Conservation (phyloP, 352 stramenopile genomes). For the Pythium insidiosum region DNA sequence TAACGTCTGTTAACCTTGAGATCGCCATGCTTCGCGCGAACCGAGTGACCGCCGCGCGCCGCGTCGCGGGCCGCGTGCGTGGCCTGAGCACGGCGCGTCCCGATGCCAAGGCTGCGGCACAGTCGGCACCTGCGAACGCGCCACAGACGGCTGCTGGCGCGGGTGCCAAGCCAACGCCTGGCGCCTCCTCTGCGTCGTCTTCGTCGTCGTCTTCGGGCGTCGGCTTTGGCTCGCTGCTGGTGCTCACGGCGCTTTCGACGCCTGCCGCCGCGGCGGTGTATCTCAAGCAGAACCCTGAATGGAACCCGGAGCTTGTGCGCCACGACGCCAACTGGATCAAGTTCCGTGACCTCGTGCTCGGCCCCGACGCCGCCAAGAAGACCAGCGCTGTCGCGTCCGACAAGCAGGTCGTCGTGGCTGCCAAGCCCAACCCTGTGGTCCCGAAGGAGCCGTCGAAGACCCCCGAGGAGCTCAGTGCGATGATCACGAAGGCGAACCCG, state of each 20-base stretch:
- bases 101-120: slow-evolving; percentile 4
- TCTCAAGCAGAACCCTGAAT: slow-evolving; percentile 69
- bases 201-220: slow-evolving; percentile 23
- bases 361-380: slow-evolving; percentile 14
- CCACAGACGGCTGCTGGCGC: not conserved
- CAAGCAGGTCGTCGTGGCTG: slow-evolving; percentile 3
- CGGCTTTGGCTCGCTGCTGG: slow-evolving; percentile 27
- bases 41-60: slow-evolving; percentile 1
- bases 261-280: slow-evolving; percentile 53
- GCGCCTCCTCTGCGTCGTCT: slow-evolving; percentile 7
- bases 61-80: slow-evolving; percentile 8
- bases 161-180: slow-evolving; percentile 4
- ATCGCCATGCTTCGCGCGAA: slow-evolving; percentile 14
- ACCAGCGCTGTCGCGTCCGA: not conserved
- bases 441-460: slow-evolving; percentile 19
- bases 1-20: too few relatives aligned
- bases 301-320: slow-evolving; percentile 56
- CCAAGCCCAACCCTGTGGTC: slow-evolving; percentile 10
- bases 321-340: slow-evolving; percentile 60
- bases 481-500: slow-evolving; percentile 33
- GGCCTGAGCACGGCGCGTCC: slow-evolving; percentile 4
- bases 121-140: not conserved
- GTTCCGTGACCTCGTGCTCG: slow-evolving; percentile 70
- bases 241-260: slow-evolving; percentile 37
- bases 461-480: slow-evolving; percentile 36